phyloP scores from a whole-genome alignment of 2,329 filamentous ascomycete genomes.

The Calonectria ilicicola region DNA sequence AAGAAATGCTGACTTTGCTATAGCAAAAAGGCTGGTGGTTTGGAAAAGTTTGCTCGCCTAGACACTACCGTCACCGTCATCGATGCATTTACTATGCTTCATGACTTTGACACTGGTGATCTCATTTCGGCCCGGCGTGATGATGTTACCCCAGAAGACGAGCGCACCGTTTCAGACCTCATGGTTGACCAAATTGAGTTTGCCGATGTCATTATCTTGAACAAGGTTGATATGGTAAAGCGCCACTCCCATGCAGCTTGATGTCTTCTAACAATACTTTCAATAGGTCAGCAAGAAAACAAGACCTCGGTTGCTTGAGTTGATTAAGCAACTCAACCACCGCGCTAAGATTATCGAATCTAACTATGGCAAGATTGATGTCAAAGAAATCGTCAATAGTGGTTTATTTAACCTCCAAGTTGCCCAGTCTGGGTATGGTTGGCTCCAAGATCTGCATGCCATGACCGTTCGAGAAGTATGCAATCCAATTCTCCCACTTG shows the following conservation, averaged over 20 bases:
- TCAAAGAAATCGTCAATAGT: conserved; percentile 74
- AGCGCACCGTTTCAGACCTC: conserved; percentile 79
- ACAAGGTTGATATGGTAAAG: conserved; percentile 74
- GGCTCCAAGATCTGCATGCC: conserved; percentile 77
- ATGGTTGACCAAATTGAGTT: conserved; percentile 86
- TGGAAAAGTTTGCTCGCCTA: conserved; percentile 74
- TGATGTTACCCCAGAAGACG: conserved; percentile 74
- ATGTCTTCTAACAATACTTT: not conserved
- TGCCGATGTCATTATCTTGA: conserved; percentile 78
- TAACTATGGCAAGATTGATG: conserved; percentile 69
- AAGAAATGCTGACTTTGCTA: not conserved
- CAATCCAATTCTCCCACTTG: not conserved
- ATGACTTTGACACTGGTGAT: conserved; percentile 78
- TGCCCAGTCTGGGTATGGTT: conserved; percentile 74
- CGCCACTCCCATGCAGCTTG: not conserved
- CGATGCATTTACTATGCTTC: conserved; percentile 78
- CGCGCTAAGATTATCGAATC: conserved; percentile 73
- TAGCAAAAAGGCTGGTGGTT: conserved; percentile 68
- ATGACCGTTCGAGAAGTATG: conserved; percentile 71
- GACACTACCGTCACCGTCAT: conserved; percentile 81
- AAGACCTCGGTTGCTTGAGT: conserved; percentile 59
- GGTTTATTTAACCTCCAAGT: conserved; percentile 73
- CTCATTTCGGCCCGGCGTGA: conserved; percentile 73
- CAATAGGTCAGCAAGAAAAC: conserved; percentile 53
- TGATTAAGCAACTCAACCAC: conserved; percentile 74